Evolutionary conservation across 352 stramenopile genomes (phyloP).

Genomic region (Pythium apleroticum): DNA sequence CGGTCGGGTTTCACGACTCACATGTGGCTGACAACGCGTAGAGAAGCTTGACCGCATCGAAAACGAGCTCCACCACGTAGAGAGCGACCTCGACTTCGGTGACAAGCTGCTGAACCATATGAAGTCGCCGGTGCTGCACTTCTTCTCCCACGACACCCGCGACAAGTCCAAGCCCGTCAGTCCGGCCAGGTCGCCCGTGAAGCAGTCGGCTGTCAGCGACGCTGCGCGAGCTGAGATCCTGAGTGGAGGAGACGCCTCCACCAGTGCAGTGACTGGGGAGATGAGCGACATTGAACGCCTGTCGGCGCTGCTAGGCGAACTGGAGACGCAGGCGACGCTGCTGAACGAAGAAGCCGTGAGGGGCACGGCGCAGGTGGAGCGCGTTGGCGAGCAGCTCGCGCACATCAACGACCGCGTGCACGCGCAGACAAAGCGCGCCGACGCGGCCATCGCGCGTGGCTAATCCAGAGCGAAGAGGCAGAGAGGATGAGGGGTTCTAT

Average conservation of each 20-base stretch:
- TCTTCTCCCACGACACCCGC: slow-evolving; percentile 53
- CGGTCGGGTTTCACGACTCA: too few species aligned
- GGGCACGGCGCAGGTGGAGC: slow-evolving; percentile 74
- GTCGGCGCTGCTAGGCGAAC: slow-evolving; percentile 55
- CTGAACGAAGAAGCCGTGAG: slow-evolving; percentile 65
- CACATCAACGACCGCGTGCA: slow-evolving; percentile 67
- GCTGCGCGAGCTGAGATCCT: slow-evolving; percentile 20
- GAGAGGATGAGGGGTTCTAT: slow-evolving; percentile 9
- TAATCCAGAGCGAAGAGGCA: not conserved
- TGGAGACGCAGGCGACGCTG: slow-evolving; percentile 67
- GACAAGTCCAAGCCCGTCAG: slow-evolving; percentile 23
- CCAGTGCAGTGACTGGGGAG: slow-evolving; percentile 10
- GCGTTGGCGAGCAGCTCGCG: slow-evolving; percentile 65
- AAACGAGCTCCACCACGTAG: slow-evolving; percentile 51
- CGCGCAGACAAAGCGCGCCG: slow-evolving; percentile 68
- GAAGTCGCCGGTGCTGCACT: slow-evolving; percentile 63
- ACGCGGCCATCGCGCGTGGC: slow-evolving; percentile 31
- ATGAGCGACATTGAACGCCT: slow-evolving; percentile 63
- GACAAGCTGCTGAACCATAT: slow-evolving; percentile 76
- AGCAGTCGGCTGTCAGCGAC: slow-evolving; percentile 12
- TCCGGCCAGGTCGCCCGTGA: slow-evolving; percentile 6
- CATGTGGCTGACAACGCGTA: slow-evolving; percentile 7
- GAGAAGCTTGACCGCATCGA: slow-evolving; percentile 79
- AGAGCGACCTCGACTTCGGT: slow-evolving; percentile 66
- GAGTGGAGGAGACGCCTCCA: not conserved